A percentile compares a stretch with the other conserved stretches of the same genome.
Evolutionary conservation across 192 early-diverging fungal genomes (phyloP).

Genomic region (Rhizophagus prolifer): DNA sequence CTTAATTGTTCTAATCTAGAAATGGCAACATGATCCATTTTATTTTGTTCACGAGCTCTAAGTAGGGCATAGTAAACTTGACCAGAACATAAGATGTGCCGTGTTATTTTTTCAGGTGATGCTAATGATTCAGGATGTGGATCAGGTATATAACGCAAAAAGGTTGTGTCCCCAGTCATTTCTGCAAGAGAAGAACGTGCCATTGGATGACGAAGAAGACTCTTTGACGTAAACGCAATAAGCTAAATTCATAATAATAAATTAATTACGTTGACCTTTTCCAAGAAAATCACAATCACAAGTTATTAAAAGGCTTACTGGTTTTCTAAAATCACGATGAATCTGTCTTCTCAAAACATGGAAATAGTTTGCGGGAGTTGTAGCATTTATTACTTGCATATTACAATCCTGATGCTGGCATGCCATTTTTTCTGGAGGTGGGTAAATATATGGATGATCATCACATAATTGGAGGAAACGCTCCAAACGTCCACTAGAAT

Average conservation of each 20-base stretch:
- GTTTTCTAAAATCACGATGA: conserved; percentile 96
- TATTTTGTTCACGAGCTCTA: conserved; percentile 88
- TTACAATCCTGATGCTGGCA: conserved; percentile 98
- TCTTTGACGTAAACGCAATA: conserved; percentile 78
- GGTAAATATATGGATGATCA: conserved; percentile 88
- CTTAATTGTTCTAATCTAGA: conserved; percentile 92
- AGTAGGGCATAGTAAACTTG: conserved; percentile 96
- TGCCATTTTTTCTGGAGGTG: conserved; percentile 72
- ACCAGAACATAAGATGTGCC: conserved; percentile 92
- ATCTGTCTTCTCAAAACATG: conserved; percentile 94
- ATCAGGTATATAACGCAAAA: conserved; percentile 94
- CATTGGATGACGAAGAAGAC: conserved; percentile 89
- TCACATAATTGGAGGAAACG: conserved; percentile 95
- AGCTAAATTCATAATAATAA: conserved; percentile 42
- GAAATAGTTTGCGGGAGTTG: conserved; percentile 99
- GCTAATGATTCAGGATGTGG: conserved; percentile 76
- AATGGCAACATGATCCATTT: conserved; percentile 85
- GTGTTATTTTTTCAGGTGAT: conserved; percentile 82
- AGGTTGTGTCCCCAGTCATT: conserved; percentile 76
- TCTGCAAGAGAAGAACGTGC: conserved; percentile 83
- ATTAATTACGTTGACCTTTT: neutral
- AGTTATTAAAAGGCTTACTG: conserved; percentile 45
- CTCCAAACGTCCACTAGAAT: conserved; percentile 94
- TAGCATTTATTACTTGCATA: conserved; percentile 95
- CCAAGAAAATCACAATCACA: no score